Evolutionary conservation across 2,329 filamentous ascomycete genomes (phyloP), one percentile per base, ranked within the genome.

Genomic region (Ophiocordyceps australis): DNA sequence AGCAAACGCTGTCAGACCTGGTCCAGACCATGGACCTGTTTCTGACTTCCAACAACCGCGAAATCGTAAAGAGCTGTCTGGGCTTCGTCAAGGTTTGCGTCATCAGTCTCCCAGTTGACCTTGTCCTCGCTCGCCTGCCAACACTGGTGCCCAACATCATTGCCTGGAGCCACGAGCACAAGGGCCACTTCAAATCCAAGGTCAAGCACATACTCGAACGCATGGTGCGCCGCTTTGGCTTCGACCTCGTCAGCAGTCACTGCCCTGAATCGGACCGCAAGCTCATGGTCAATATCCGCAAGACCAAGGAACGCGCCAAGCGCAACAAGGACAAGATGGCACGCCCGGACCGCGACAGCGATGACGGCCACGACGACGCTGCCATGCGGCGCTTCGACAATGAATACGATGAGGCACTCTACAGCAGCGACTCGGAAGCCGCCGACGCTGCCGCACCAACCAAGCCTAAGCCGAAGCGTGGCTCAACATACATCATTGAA

Each of bases 171-270:
- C 82, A 94, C 50, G 89, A 98, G 52, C 91, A 98, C 60, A 95
- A 95, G 57, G 83, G 83, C 9, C 83, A 92, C 46, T 89, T 98
- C 57, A 82, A 86, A 42, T 75, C 80, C 25, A 98, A 95, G 59
- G 85, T 98, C 38, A 95, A 94, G 69, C 85, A 94, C 45, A 95
- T 98, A 35, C 58, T 98, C 11, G 89, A 98, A 55, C 73, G 89
- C 27, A 82, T 94, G 65, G 77, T 95, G 14, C 72, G 86, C 24
- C 73, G 86, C 29, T 95, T 94, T 43, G 85, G 89, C 24, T 77
- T 78, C 23, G 76, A 86, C 3, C 52, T 70, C 17, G 68, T 98
- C 9, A 80, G 89, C 51, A 68, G 69, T 35, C 62, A 79, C 47
- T 85, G 80, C 30, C 86, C 85, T 4, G 80, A 91, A 41, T 69